Evolutionary conservation across 2,329 filamentous ascomycete species (phyloP), one percentile per base, ranked within the genome.

Genomic region (Colletotrichum sp.): DNA sequence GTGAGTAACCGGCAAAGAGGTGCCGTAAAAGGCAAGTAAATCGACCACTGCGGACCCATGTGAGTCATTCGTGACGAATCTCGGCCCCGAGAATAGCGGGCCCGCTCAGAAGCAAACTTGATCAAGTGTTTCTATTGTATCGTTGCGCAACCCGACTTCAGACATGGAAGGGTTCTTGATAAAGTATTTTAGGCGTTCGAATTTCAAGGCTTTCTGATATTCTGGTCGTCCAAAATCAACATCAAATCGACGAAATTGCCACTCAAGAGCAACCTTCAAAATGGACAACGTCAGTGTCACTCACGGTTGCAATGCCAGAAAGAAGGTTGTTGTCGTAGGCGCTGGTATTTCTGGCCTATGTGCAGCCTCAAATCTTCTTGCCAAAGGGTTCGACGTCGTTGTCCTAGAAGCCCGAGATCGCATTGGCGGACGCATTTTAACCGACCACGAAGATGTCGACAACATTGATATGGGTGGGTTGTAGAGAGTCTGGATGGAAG

Each of bases 381-480:
- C 79, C 2, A 83, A 84, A 0, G 85, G 85, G 2, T 79, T 87
- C 9, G 84, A 83, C 0, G 82, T 83, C 16, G 75, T 86, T 0
- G 83, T 91, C 0, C 80, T 91, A 3, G 89, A 91, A 78, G 88
- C 88, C 2, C 83, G 86, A 8, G 83, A 88, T 48, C 84, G 87
- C 0, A 86, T 90, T 0, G 89, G 89, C 0, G 89, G 90, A 12
- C 91, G 91, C 80, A 89, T 87, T 0, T 88, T 84, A 2, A 55
- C 65, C 7, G 43, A 32, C 3, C 65, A 55, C 3, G 65, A 24
- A 55, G n/a, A 57, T 26, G 48, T 4, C 48, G 65, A 67, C 48
- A 67, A 57, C 13, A 67, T 67, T 26, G 65, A 57, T 18, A 67
- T 67, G 26, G 48, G 28, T 67, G n/a, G 34, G 65, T 55, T 13